These are phyloP conservation scores for Suillus clintonianus DNA, from an alignment of 768 basidiomycete species.

Conservation along the genomic window DNA sequence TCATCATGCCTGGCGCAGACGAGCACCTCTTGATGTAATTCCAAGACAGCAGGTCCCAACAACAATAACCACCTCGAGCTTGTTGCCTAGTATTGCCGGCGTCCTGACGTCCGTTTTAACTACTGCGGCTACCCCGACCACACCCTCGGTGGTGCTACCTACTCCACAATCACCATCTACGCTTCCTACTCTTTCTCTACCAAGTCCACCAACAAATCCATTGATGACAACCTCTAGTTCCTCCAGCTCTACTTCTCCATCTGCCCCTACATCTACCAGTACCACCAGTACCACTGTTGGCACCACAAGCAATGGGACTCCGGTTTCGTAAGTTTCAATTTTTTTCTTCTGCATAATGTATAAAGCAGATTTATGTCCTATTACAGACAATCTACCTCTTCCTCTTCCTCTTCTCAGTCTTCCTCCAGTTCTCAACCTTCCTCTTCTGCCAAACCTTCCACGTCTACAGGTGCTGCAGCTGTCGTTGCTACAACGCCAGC, in stretches of 20 bases:
- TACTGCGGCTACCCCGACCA: neutral
- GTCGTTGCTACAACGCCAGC: neutral
- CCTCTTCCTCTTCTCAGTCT: constrained; percentile 1
- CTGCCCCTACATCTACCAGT: neutral
- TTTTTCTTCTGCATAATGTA: too few relatives aligned
- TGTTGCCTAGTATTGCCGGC: neutral
- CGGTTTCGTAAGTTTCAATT: constrained; percentile 10
- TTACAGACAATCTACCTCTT: constrained; percentile 2
- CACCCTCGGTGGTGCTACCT: neutral
- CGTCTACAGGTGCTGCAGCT: neutral
- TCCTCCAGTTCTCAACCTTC: neutral
- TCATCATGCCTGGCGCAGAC: constrained; percentile 8
- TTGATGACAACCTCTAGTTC: neutral
- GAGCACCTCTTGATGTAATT: constrained; percentile 1
- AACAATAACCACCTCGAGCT: neutral
- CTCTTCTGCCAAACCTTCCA: constrained; percentile 1
- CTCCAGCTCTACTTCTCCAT: neutral
- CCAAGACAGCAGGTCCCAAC: neutral
- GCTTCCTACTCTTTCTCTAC: neutral
- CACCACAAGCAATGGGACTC: neutral
- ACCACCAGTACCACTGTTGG: neutral
- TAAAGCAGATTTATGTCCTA: constrained; percentile 1
- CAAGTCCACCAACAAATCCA: neutral
- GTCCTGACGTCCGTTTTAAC: neutral
- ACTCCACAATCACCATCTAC: neutral